Conservation (phyloP, 2,329 filamentous ascomycete species). For the Stagonosporopsis tanaceti region DNA sequence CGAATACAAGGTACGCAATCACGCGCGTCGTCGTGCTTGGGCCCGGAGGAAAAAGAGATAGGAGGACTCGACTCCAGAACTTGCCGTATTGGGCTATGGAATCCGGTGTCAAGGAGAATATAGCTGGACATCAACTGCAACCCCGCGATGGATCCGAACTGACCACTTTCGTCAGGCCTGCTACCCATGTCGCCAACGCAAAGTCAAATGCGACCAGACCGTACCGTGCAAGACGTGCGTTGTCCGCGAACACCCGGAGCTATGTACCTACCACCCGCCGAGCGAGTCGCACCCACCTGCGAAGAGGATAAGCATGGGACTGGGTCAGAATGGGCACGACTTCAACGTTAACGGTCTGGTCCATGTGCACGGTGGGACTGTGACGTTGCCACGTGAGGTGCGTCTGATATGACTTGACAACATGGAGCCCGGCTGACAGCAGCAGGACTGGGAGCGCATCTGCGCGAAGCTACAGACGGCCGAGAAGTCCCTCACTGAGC, state of each 20-base stretch:
- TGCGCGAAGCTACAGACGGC: constrained; percentile 58
- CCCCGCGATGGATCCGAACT: constrained; percentile 27
- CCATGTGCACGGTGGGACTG: constrained; percentile 50
- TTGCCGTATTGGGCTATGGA: constrained; percentile 28
- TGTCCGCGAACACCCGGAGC: constrained; percentile 60
- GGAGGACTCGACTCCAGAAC: constrained; percentile 11
- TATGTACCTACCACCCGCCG: constrained; percentile 55
- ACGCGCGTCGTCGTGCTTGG: constrained; percentile 7
- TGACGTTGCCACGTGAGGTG: constrained; percentile 51
- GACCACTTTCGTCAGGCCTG: constrained; percentile 49
- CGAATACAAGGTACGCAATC: constrained; percentile 56
- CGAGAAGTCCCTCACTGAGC: constrained; percentile 56
- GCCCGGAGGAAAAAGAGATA: neutral
- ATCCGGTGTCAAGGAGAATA: constrained; percentile 22
- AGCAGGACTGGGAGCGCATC: constrained; percentile 57
- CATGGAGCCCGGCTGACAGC: constrained; percentile 27
- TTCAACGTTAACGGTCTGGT: constrained; percentile 49
- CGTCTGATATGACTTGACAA: constrained; percentile 8
- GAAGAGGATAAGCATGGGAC: constrained; percentile 46
- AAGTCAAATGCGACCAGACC: constrained; percentile 58
- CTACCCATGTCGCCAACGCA: constrained; percentile 59
- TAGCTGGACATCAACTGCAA: constrained; percentile 10
- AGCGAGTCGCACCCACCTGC: constrained; percentile 51
- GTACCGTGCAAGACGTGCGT: constrained; percentile 61
- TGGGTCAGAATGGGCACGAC: constrained; percentile 47